phyloP scores from a whole-genome alignment of 2,329 filamentous ascomycete genomes.

The Neopestalotiopsis sp. region DNA sequence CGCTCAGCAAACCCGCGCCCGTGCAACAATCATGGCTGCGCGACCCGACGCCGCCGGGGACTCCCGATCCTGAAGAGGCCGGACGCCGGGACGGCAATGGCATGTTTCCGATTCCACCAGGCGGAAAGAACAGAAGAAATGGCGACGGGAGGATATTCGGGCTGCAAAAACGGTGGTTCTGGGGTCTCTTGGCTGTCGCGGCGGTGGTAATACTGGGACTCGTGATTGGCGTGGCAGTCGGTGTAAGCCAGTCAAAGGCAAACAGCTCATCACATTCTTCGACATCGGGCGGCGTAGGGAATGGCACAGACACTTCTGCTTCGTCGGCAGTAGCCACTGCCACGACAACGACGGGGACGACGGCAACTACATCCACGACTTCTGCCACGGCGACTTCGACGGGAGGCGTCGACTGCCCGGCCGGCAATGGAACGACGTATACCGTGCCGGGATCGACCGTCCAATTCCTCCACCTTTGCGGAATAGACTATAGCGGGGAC shows the following conservation, averaged over 20 bases:
- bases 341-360: constrained; percentile 9
- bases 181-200: constrained; percentile 37
- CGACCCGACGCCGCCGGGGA: constrained; percentile 35
- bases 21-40: constrained; percentile 34
- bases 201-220: constrained; percentile 38
- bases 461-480: constrained; percentile 50
- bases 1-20: constrained; percentile 2
- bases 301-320: neutral
- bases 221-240: constrained; percentile 41
- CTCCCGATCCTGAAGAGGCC: constrained; percentile 23
- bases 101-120: constrained; percentile 19
- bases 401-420: constrained; percentile 44
- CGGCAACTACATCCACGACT: constrained; percentile 8
- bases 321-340: constrained; percentile 2
- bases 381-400: constrained; percentile 21
- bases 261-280: constrained; percentile 17
- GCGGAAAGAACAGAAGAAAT: constrained; percentile 23
- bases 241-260: constrained; percentile 40
- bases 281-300: constrained; percentile 13
- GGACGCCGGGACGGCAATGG: neutral
- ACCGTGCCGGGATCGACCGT: constrained; percentile 45
- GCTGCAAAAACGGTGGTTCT: constrained; percentile 40
- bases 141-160: constrained; percentile 32
- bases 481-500: constrained; percentile 49
- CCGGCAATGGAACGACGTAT: constrained; percentile 50